phyloP scores from a whole-genome alignment of 345 rosid genomes.

The Murraya koenigii region DNA sequence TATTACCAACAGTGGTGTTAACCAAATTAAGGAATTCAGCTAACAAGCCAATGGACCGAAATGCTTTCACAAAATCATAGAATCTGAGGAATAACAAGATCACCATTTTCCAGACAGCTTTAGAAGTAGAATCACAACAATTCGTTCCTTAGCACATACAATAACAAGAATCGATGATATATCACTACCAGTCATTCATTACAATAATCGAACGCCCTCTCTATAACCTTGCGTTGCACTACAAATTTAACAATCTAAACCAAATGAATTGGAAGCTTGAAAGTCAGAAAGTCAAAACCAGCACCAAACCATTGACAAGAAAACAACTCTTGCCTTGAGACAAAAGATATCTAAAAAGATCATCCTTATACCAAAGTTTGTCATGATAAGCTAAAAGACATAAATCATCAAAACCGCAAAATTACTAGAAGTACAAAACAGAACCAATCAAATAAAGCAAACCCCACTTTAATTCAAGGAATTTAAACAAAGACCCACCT shows the following conservation, averaged over 20 bases:
- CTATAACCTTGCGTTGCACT: background rate
- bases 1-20: background rate
- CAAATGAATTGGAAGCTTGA: background rate
- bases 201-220: background rate
- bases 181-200: background rate
- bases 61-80: background rate
- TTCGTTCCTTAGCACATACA: background rate
- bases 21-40: background rate
- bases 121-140: background rate
- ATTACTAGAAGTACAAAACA: background rate
- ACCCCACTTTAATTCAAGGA: background rate
- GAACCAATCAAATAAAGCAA: background rate
- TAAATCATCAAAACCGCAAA: background rate
- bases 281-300: background rate
- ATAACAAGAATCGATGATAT: background rate
- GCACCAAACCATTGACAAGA: background rate
- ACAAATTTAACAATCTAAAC: background rate
- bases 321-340: background rate
- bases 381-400: background rate
- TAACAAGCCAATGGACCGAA: background rate
- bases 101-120: background rate
- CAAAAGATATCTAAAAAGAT: background rate
- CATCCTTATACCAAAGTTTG: background rate
- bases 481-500: constrained; percentile 43
- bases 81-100: background rate